Conservation (phyloP, 2,329 filamentous ascomycete genomes). For the Neonectria punicea region DNA sequence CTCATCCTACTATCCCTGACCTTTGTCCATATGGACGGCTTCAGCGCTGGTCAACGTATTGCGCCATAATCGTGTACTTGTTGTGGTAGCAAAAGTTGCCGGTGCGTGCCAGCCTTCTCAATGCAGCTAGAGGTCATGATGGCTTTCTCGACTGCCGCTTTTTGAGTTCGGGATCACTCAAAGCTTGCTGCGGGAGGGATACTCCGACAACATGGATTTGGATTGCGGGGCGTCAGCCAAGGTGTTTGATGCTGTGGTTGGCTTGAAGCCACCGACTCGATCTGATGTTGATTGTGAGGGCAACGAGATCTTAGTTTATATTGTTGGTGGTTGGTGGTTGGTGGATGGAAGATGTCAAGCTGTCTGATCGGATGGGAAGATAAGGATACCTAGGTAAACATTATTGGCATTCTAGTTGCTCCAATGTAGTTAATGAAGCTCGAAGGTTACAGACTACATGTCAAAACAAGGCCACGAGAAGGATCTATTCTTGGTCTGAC, state of each 20-base stretch:
- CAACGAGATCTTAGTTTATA: not conserved
- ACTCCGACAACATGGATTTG: not conserved
- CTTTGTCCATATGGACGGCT: no score
- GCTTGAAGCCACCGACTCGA: not conserved
- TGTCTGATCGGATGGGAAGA: no score
- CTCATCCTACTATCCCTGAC: no score
- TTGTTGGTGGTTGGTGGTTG: not conserved
- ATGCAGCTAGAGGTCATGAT: not conserved
- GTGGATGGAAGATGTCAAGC: no score
- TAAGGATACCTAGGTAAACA: no score
- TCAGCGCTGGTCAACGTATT: no score
- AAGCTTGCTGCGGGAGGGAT: constrained; percentile 5
- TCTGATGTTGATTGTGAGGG: not conserved
- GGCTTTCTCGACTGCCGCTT: not conserved
- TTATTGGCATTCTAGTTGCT: no score
- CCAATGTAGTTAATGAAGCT: no score
- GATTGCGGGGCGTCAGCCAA: not conserved
- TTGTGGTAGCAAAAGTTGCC: no score
- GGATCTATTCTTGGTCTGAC: not conserved
- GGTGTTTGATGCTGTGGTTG: not conserved
- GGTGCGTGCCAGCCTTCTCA: not conserved
- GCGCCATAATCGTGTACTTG: no score
- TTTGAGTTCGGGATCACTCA: constrained; percentile 10
- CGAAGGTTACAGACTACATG: no score
- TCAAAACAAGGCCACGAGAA: not conserved